Conservation (phyloP, 2,329 filamentous ascomycete species). For the Botrytis deweyae region DNA sequence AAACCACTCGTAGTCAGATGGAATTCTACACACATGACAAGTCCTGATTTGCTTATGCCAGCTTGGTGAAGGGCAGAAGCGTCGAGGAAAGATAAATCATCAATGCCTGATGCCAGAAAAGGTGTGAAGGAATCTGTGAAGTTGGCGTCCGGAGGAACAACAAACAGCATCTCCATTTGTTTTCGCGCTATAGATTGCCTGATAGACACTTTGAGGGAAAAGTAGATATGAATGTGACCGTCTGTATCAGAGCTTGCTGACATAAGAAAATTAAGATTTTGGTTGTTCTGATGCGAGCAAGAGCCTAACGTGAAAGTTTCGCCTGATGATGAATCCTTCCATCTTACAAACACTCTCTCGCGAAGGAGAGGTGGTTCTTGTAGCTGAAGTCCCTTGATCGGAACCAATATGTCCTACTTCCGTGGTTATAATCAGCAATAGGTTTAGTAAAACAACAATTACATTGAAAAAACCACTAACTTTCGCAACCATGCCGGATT, state of each 20-base stretch:
- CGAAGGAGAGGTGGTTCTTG: neutral
- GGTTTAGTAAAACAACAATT: neutral
- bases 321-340: neutral
- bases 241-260: neutral
- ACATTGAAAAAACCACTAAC: neutral
- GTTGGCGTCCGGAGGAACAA: neutral
- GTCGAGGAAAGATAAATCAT: neutral
- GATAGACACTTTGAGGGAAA: neutral
- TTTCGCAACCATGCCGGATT: neutral
- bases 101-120: neutral
- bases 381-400: neutral
- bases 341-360: slow-evolving; percentile 1
- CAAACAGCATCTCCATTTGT: neutral
- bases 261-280: neutral
- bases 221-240: neutral
- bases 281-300: neutral
- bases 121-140: neutral
- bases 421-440: neutral
- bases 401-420: neutral
- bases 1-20: neutral
- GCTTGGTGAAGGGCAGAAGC: neutral
- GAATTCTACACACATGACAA: neutral
- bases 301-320: neutral
- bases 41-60: neutral
- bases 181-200: neutral